phyloP scores from a whole-genome alignment of 768 basidiomycete genomes.

The Galerina sulciceps region DNA sequence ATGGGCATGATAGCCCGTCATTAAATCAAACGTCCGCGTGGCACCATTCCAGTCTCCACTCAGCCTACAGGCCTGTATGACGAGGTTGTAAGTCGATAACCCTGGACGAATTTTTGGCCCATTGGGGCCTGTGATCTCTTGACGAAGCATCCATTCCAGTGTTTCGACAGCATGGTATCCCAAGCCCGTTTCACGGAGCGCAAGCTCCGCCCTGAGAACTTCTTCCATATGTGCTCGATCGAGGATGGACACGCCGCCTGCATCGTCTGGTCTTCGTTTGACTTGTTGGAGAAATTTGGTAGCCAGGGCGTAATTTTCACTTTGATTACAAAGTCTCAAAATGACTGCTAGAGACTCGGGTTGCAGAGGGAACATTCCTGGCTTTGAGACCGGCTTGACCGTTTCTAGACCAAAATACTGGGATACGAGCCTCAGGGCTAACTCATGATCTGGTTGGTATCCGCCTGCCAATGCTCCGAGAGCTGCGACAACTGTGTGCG shows the following conservation, averaged over 20 bases:
- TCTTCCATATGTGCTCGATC: slow-evolving; percentile 63
- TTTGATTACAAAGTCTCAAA: slow-evolving; percentile 58
- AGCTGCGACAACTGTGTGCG: slow-evolving; percentile 52
- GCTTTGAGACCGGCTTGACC: slow-evolving; percentile 39
- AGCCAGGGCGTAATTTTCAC: slow-evolving; percentile 49
- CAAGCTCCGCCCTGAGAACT: slow-evolving; percentile 58
- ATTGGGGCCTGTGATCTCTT: slow-evolving; percentile 48
- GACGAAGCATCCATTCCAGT: slow-evolving; percentile 72
- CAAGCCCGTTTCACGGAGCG: slow-evolving; percentile 40
- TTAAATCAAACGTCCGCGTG: slow-evolving; percentile 62
- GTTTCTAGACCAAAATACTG: slow-evolving; percentile 68
- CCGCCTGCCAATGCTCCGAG: slow-evolving; percentile 63
- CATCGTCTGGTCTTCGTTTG: slow-evolving; percentile 47
- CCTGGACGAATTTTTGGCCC: slow-evolving; percentile 51
- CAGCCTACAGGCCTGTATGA: slow-evolving; percentile 67
- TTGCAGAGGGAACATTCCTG: slow-evolving; percentile 45
- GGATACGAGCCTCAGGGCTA: slow-evolving; percentile 66
- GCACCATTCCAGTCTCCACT: slow-evolving; percentile 66
- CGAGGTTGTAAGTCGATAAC: slow-evolving; percentile 61
- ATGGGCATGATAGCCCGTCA: slow-evolving; percentile 67
- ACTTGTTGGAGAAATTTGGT: slow-evolving; percentile 64
- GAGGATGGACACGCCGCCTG: slow-evolving; percentile 44
- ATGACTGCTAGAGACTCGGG: slow-evolving; percentile 54
- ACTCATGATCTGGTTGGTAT: slow-evolving; percentile 58
- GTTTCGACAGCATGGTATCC: slow-evolving; percentile 57